These are phyloP conservation scores for Fraxinus dipetala DNA, from an alignment of 305 asterid genomes.

Conservation along the genomic window DNA sequence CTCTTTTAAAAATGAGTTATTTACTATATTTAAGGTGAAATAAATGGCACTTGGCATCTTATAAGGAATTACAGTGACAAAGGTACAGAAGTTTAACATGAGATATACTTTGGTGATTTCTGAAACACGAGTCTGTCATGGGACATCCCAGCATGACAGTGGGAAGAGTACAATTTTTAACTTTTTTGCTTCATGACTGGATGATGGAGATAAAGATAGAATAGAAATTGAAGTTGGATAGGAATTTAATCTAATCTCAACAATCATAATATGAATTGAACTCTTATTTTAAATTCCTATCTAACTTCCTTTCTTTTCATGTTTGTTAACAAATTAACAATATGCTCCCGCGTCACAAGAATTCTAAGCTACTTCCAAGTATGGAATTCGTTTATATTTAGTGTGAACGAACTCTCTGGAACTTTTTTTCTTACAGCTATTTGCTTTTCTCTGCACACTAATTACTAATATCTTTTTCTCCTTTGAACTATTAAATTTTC, in stretches of 20 bases:
- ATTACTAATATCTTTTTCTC: background rate
- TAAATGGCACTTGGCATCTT: background rate
- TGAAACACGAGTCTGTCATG: background rate
- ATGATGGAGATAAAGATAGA: background rate
- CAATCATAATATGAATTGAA: too few relatives aligned
- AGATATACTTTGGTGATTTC: background rate
- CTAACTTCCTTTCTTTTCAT: too few relatives aligned
- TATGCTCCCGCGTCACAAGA: background rate
- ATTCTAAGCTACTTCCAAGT: background rate
- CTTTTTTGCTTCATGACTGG: background rate
- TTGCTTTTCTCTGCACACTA: background rate
- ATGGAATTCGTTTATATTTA: conserved; percentile 1
- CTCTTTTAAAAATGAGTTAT: background rate
- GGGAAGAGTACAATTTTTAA: background rate
- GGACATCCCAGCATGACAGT: background rate
- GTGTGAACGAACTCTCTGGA: background rate
- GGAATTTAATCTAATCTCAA: too few relatives aligned
- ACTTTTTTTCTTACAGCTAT: background rate
- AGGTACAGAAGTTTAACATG: background rate
- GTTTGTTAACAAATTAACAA: too few relatives aligned
- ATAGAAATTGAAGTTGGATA: too few relatives aligned
- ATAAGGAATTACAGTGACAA: background rate
- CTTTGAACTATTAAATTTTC: background rate
- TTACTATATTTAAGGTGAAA: background rate
- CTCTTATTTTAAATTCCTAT: too few relatives aligned